Evolutionary conservation across 2,329 filamentous ascomycete genomes (phyloP).

Genomic region (Cordyceps cateniannulata): DNA sequence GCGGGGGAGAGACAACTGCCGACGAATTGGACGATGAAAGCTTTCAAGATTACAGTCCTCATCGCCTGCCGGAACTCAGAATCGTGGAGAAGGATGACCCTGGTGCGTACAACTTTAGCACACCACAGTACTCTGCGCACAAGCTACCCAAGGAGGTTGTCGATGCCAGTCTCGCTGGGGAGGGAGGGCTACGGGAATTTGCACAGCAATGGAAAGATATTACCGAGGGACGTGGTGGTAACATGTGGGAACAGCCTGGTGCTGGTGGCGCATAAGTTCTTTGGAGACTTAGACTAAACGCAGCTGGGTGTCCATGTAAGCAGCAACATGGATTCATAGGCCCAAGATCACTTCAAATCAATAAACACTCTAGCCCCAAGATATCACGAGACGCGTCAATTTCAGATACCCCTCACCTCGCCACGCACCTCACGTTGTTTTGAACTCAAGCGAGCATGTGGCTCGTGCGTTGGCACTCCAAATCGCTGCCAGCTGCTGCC

Average conservation of each 20-base stretch:
- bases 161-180: constrained; percentile 58
- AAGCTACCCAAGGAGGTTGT: constrained; percentile 94
- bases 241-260: constrained; percentile 32
- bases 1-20: constrained; percentile 30
- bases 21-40: constrained; percentile 33
- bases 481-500: constrained; percentile 18
- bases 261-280: neutral
- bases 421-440: neutral
- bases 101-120: constrained; percentile 78
- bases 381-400: neutral
- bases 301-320: neutral
- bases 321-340: neutral
- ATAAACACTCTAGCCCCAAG: neutral
- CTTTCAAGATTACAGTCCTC: constrained; percentile 44
- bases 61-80: constrained; percentile 69
- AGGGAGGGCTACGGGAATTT: constrained; percentile 76
- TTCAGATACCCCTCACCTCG: constrained; percentile 1
- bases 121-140: constrained; percentile 86
- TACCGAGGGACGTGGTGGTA: constrained; percentile 34
- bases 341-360: neutral
- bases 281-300: neutral
- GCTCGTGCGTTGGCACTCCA: constrained; percentile 3
- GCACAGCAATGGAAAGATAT: constrained; percentile 66
- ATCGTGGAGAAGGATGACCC: constrained; percentile 80
- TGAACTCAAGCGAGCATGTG: neutral